Evolutionary conservation across 805 yeast species (phyloP), one percentile per base, ranked within the genome.

Genomic region (Metschnikowia borealis): DNA sequence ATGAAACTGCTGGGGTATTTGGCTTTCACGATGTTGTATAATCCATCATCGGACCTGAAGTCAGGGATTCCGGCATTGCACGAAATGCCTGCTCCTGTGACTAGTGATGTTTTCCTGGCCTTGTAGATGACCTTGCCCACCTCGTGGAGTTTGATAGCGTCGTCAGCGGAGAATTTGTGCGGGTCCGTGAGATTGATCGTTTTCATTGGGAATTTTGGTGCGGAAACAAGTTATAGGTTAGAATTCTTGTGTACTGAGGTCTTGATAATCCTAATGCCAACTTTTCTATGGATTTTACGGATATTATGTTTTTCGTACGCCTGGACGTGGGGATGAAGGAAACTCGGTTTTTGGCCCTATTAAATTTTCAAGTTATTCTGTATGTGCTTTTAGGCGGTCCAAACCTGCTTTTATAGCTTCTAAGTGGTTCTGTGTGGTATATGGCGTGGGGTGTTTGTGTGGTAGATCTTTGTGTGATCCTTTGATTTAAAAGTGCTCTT

Each of bases 41-140:
- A 75, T 2, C 98, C 98, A 57, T 85, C 81, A 8, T 83, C 73
- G 3, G 96, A 87, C 49, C 98, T 77, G 65, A 91, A 91, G 64
- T 92, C 98, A 3, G 99, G 99, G 43, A 92, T 94, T 0, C 99
- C 98, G 1, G 98, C 97, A 63, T 87, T 89, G 64, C 97, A 89
- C 14, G 97, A 89, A 51, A 92, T 89, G 0, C 99, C 99, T 2
- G 99, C 99, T 6, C 99, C 98, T 0, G 97, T 90, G 48, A 91
- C 72, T 3, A 87, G 76, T 18, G 86, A 75, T n/a, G 84, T 70
- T 59, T 78, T 82, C 48, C 77, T 80, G 31, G 91, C 75, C 56
- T 84, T 74, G 53, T 66, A 66, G 1, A 82, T 69, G 36, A 60
- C 46, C 57, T 71, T 73, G 47, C 74, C 68, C 20, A 80, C 72